These are phyloP conservation scores for Cairneyella variabilis DNA, from an alignment of 495 filamentous ascomycete genomes.

Conservation along the genomic window DNA sequence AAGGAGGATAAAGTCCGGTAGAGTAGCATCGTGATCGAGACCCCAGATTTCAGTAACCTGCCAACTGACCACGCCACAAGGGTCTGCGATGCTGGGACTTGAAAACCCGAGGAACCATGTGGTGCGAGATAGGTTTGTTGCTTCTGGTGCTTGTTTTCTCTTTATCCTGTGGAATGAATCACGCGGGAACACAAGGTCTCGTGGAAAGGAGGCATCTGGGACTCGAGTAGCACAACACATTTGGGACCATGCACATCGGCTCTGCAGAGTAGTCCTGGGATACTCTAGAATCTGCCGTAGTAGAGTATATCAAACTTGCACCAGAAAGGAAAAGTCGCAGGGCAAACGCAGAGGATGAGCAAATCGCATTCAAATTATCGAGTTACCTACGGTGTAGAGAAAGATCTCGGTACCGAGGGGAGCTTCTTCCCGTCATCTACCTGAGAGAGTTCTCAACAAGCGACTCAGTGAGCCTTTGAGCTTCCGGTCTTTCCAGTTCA, in stretches of 20 bases:
- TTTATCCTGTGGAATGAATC: not conserved
- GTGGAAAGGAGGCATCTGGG: not conserved
- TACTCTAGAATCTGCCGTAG: not conserved
- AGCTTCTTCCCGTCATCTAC: too few species aligned
- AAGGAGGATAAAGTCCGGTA: constrained; percentile 5
- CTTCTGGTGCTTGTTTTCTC: not conserved
- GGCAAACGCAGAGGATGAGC: not conserved
- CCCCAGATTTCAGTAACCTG: not conserved
- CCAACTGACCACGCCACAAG: not conserved
- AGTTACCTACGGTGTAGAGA: too few species aligned
- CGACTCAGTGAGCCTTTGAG: too few species aligned
- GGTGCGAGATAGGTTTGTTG: not conserved
- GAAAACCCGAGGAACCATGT: constrained; percentile 2
- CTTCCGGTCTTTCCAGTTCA: too few species aligned
- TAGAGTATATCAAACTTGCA: not conserved
- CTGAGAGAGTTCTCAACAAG: too few species aligned
- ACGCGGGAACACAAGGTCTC: not conserved
- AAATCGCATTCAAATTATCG: too few species aligned
- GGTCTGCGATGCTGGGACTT: not conserved
- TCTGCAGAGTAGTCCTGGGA: not conserved
- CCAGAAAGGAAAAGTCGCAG: not conserved
- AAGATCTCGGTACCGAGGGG: too few species aligned
- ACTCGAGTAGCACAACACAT: too few species aligned
- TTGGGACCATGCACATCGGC: not conserved
- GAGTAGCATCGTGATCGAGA: not conserved